Percentiles rank a stretch among this genome's conserved stretches.
Evolutionary conservation across 2,329 filamentous ascomycete species (phyloP).

Genomic region (Talaromyces sp.): DNA sequence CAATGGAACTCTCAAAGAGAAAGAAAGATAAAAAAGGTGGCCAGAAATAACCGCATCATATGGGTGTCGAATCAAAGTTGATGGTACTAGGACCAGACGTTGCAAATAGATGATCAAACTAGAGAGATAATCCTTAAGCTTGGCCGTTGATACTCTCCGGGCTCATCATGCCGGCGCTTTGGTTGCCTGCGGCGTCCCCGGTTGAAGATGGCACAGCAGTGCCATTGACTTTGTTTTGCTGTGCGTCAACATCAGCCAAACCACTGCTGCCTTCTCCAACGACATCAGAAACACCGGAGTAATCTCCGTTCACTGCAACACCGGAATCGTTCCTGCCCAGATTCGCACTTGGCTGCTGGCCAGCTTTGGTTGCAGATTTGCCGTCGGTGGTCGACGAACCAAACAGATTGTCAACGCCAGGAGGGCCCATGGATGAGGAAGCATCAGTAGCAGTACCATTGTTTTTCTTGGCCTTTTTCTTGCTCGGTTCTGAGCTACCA

Average conservation of each 20-base stretch:
- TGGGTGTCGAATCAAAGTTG: not conserved
- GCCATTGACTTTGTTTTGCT: constrained; percentile 28
- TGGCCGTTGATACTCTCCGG: constrained; percentile 66
- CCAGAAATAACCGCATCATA: not conserved
- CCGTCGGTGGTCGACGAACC: constrained; percentile 13
- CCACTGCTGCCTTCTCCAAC: constrained; percentile 8
- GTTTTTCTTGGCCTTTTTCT: constrained; percentile 40
- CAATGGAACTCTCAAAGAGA: constrained; percentile 9
- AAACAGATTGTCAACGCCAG: constrained; percentile 19
- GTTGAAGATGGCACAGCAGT: constrained; percentile 17
- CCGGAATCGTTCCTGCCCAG: not conserved
- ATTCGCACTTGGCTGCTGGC: not conserved
- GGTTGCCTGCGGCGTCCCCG: constrained; percentile 40
- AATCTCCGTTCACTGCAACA: constrained; percentile 23
- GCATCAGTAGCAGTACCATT: constrained; percentile 24
- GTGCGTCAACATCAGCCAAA: constrained; percentile 12
- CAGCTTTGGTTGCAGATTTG: constrained; percentile 26
- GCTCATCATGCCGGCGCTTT: constrained; percentile 69
- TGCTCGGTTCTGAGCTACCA: constrained; percentile 29
- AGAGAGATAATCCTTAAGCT: constrained; percentile 12
- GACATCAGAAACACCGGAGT: constrained; percentile 12
- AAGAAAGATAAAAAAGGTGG: not conserved
- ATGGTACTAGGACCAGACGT: not conserved
- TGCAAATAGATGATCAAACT: not conserved
- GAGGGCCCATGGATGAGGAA: constrained; percentile 5